Base-by-base conservation (phyloP, 768 basidiomycete genomes). In the Naganishia vishniacii region DNA sequence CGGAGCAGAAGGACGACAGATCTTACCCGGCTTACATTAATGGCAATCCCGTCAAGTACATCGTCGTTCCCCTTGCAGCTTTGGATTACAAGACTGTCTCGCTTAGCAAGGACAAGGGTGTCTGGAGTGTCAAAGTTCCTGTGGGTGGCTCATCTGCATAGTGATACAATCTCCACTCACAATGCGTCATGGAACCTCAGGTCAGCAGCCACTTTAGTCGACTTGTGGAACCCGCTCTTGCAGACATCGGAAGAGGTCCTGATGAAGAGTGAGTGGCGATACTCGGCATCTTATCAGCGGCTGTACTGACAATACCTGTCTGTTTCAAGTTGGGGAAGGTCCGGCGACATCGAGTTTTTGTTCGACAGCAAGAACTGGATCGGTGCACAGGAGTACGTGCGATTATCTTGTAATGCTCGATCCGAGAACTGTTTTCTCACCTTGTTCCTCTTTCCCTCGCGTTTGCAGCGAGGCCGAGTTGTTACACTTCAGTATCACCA, bases 331-430 rank as follows among this genome's bases (percentile, higher is more conserved):
- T 63, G 48, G 48, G 62, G 62, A 12, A 31, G 67, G 60, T 67
- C 70, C 12, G 74, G 74, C 8, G 61, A 63, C 23, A 73, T 75
- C 71, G 66, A 68, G 60, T 70, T 75, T 51, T 69, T 73, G 46
- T 75, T 75, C 64, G 74, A 75, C 69, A 74, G 71, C 61, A 37
- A 40, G 34, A 73, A 74, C 29, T 75, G 74, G 74, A 72, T 75
- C 49, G 74, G 74, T 44, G 74, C 74, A 28, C 74, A 75, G 65
- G 74, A 63, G 74, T 74, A 59, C 61, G 34, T 37, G 34, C 7
- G n/a, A n/a, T n/a, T n/a, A n/a, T n/a, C n/a, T 37, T 7, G 74
- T 18, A 8, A 44, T 9, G 9, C 42, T 69, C 0, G 28, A 56
- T 9, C 12, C 20, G 4, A 3, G 4, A 20, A 4, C 48, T 34